Evolutionary conservation across 208 protist genomes (phyloP).

Genomic region (Leishmania aethiopica): DNA sequence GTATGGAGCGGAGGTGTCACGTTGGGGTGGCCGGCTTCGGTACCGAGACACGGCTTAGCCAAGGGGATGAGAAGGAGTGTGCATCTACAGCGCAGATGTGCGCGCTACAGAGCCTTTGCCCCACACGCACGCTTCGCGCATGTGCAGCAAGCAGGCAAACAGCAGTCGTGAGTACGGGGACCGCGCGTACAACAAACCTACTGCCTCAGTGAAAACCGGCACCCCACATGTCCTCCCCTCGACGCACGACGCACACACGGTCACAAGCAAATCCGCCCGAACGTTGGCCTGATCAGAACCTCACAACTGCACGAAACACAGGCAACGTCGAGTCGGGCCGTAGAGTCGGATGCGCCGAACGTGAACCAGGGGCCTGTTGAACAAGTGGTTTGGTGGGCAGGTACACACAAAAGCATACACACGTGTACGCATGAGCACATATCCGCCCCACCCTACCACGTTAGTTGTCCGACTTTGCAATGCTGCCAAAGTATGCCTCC

Average conservation of each 20-base stretch:
- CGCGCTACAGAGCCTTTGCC: not conserved
- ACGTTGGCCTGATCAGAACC: not conserved
- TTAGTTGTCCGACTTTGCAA: not conserved
- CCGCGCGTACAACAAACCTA: not conserved
- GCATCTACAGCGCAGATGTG: slow-evolving; percentile 13
- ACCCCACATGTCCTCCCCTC: not conserved
- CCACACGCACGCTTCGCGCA: not conserved
- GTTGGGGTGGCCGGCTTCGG: too few relatives aligned
- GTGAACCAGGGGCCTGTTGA: not conserved
- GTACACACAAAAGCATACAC: not conserved
- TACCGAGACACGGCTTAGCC: too few relatives aligned
- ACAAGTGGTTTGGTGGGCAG: not conserved
- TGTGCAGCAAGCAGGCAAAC: not conserved
- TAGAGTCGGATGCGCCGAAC: not conserved
- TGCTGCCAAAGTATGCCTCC: slow-evolving; percentile 47
- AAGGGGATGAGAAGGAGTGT: slow-evolving; percentile 10
- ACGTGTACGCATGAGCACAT: not conserved
- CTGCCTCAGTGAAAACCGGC: not conserved
- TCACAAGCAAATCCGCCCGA: not conserved
- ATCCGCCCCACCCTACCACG: not conserved
- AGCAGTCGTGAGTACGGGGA: not conserved
- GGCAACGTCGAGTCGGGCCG: not conserved
- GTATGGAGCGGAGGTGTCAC: too few relatives aligned
- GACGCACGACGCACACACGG: not conserved
- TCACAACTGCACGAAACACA: not conserved